Evolutionary conservation across 352 stramenopile genomes (phyloP), one percentile per base, ranked within the genome.

Genomic region (Blastocystis sp.): DNA sequence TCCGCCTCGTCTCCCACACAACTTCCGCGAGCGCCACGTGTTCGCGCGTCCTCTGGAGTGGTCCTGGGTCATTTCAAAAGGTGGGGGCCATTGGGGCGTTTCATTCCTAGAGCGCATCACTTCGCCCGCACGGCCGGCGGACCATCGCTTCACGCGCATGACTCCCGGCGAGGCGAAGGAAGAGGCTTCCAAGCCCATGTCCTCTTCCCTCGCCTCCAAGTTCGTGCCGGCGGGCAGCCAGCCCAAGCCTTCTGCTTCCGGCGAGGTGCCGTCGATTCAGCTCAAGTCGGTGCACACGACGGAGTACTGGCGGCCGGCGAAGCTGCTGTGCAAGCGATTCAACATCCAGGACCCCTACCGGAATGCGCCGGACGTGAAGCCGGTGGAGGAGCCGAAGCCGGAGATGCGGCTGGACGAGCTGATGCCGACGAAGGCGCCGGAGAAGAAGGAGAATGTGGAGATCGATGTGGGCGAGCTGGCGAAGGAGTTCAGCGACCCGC

Each of bases 291-390:
- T 41, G 19, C 74, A 52, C 34, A 52, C 53, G 0, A 28, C 69
- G 7, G 40, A 53, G 11, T 14, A 84, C 14, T 84, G 74, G 74
- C 65, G 74, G 34, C 74, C 74, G 34, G 74, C 74, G 19, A 84
- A 84, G 40, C 23, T 84, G 14, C 53, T 84, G 14, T 84, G 74
- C 28, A 84, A 84, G 40, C 74, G 74, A 14, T 84, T 84, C 28
- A 84, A 84, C n/a, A 67, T 84, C 53, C 74, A 59, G 9, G 74
- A 84, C 48, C 74, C 74, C 1, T 84, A 84, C 56, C 38, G 48
- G 11, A 61, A 84, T 17, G 11, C 69, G 19, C 74, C 74, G 4
- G 74, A 84, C 45, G 74, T 84, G 17, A 48, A 66, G 17, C 53
- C 53, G 40, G 45, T 28, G 17, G 66, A 76, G 38, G 28, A 53